A percentile compares a stretch with the other conserved stretches of the same genome.
These are phyloP conservation scores for Eutypa lata DNA, from an alignment of 2,329 filamentous ascomycete species.

Conservation along the genomic window DNA sequence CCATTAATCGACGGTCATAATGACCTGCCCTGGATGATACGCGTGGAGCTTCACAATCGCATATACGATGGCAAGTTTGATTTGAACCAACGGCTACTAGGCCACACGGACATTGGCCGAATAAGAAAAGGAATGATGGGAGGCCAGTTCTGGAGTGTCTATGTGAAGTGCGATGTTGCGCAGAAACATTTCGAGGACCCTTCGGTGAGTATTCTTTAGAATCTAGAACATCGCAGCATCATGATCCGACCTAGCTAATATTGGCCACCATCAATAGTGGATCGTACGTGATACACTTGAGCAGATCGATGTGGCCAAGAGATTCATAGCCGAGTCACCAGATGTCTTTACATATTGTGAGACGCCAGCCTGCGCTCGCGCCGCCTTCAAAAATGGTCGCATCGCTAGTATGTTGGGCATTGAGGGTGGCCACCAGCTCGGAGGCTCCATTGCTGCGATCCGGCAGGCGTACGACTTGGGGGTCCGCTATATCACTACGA, in stretches of 20 bases:
- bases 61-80: slow-evolving; percentile 17
- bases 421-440: slow-evolving; percentile 34
- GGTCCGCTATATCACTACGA: slow-evolving; percentile 34
- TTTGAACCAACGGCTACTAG: slow-evolving; percentile 11
- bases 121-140: slow-evolving; percentile 17
- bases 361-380: slow-evolving; percentile 20
- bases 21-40: slow-evolving; percentile 20
- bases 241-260: neutral
- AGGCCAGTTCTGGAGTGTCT: slow-evolving; percentile 23
- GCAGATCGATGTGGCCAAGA: slow-evolving; percentile 32
- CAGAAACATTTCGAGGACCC: slow-evolving; percentile 15
- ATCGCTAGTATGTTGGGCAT: slow-evolving; percentile 36
- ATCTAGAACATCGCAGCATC: neutral
- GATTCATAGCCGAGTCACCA: slow-evolving; percentile 26
- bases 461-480: slow-evolving; percentile 34
- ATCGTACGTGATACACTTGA: slow-evolving; percentile 22
- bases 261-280: slow-evolving; percentile 2
- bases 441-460: slow-evolving; percentile 30
- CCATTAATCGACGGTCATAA: slow-evolving; percentile 23
- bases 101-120: slow-evolving; percentile 17
- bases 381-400: slow-evolving; percentile 27
- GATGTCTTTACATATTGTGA: slow-evolving; percentile 24
- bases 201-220: slow-evolving; percentile 2
- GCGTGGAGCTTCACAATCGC: slow-evolving; percentile 19
- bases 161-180: slow-evolving; percentile 13